Evolutionary conservation across 257 asterid species (phyloP).

Genomic region (Sherardia arvensis): DNA sequence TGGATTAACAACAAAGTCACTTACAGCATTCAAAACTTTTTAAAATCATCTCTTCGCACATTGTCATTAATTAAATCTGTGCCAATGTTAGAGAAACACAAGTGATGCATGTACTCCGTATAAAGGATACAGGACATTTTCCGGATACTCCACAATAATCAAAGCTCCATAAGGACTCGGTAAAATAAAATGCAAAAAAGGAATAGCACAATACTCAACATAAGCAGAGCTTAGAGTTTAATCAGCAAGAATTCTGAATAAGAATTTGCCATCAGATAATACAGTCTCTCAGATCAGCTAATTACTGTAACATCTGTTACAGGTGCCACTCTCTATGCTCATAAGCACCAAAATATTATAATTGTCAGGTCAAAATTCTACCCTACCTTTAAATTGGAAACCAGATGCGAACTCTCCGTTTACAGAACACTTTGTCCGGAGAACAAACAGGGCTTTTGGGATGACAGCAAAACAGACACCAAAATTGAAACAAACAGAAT

Average conservation of each 20-base stretch:
- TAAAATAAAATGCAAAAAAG: too few relatives aligned
- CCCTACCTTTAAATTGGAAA: neutral
- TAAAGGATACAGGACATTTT: too few relatives aligned
- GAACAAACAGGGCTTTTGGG: constrained; percentile 36
- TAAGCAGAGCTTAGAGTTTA: neutral
- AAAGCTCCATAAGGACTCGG: too few relatives aligned
- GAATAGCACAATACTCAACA: too few relatives aligned
- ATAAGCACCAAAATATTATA: neutral
- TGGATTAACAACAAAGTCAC: too few relatives aligned
- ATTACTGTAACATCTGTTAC: neutral
- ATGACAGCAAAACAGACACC: constrained; percentile 60
- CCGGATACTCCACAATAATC: too few relatives aligned
- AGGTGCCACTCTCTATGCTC: neutral
- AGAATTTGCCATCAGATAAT: neutral
- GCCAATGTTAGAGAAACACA: too few relatives aligned
- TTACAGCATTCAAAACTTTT: too few relatives aligned
- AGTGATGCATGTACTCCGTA: too few relatives aligned
- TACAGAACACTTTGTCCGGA: constrained; percentile 30
- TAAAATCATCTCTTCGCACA: too few relatives aligned
- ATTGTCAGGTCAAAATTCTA: too few relatives aligned
- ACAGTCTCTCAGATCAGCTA: neutral
- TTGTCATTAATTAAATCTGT: too few relatives aligned
- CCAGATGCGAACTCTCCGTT: neutral
- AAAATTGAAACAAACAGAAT: constrained; percentile 65
- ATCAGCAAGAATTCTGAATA: neutral